These are phyloP conservation scores for Lactifluus piperatus DNA, from an alignment of 768 basidiomycete species.

Conservation along the genomic window DNA sequence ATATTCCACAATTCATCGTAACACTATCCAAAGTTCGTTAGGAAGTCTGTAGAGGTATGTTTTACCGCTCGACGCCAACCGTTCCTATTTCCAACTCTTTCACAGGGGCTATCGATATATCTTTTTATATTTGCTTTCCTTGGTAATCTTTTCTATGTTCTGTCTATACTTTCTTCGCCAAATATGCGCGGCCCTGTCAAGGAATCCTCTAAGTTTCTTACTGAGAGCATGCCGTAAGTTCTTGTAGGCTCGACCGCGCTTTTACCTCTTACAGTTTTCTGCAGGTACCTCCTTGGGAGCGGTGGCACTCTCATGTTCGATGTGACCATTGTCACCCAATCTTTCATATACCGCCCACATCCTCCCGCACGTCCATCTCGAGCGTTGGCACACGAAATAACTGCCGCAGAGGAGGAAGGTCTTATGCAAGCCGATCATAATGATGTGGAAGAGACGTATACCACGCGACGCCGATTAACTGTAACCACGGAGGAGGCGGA, in stretches of 20 bases:
- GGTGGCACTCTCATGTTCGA: conserved; percentile 93
- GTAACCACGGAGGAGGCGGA: conserved; percentile 9
- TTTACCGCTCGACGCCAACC: neutral
- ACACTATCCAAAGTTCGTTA: conserved; percentile 47
- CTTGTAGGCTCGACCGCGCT: neutral
- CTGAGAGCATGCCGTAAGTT: conserved; percentile 79
- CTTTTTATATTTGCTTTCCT: conserved; percentile 91
- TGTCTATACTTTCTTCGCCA: conserved; percentile 80
- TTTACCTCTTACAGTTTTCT: neutral
- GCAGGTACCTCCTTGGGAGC: conserved; percentile 84
- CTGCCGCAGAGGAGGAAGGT: conserved; percentile 25
- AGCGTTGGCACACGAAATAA: conserved; percentile 20
- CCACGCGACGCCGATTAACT: conserved; percentile 17
- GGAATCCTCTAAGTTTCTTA: conserved; percentile 55
- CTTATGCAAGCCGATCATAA: conserved; percentile 13
- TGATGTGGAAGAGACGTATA: conserved; percentile 15
- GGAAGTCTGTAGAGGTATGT: conserved; percentile 81
- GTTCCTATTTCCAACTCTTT: neutral
- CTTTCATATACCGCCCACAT: conserved; percentile 60
- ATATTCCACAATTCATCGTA: neutral
- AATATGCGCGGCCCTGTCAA: conserved; percentile 47
- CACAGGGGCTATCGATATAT: conserved; percentile 83
- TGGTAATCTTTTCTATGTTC: conserved; percentile 89
- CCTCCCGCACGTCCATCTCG: conserved; percentile 25
- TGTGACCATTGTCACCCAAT: conserved; percentile 82